Conservation (phyloP, 108 stramenopile species). For the Stephanodiscus minutulus region DNA sequence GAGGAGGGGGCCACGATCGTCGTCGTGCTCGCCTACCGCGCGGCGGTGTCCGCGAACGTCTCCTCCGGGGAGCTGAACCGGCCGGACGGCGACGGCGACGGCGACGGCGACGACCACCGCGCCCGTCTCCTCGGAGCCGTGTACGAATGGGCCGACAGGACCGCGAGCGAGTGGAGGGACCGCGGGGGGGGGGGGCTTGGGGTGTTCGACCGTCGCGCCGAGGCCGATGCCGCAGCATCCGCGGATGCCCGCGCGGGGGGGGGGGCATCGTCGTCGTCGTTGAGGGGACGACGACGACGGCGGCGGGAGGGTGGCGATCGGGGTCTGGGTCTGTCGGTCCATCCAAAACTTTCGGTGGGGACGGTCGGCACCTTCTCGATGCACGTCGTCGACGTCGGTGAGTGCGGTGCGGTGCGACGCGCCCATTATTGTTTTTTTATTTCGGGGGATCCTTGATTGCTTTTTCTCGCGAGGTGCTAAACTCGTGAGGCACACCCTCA, state of each 20-base stretch:
- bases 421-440: no score
- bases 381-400: not conserved
- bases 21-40: constrained; percentile 8
- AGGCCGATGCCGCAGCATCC: no score
- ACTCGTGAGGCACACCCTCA: no score
- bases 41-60: not conserved
- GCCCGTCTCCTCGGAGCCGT: not conserved
- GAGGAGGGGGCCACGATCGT: no score
- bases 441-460: no score
- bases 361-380: not conserved
- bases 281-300: not conserved
- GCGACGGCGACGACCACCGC: no score
- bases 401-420: no score
- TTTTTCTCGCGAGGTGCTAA: no score
- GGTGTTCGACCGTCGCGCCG: no score
- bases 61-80: not conserved
- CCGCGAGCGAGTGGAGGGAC: not conserved
- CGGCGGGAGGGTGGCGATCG: not conserved
- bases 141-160: not conserved
- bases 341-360: constrained; percentile 4
- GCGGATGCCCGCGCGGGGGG: no score
- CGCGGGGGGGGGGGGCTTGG: not conserved
- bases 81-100: no score
- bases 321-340: not conserved
- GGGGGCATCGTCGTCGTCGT: not conserved